A percentile compares a stretch with the other conserved stretches of the same genome.
phyloP scores from a whole-genome alignment of 2,329 filamentous ascomycete genomes.

The Neoscytalidium dimidiatum region DNA sequence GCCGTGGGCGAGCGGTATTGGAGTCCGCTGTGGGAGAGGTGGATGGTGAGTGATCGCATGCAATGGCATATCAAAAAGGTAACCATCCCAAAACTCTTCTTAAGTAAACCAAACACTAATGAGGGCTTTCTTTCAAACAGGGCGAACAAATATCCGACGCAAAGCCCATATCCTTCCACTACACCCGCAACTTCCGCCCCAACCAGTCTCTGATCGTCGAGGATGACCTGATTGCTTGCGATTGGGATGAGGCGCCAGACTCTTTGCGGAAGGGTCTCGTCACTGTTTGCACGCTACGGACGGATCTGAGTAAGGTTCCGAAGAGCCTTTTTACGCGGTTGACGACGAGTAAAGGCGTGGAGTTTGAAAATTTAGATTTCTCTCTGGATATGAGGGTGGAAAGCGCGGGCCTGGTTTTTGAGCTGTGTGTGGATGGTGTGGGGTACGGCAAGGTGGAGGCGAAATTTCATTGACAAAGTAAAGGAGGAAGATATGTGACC shows the following conservation, averaged over 20 bases:
- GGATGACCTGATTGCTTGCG: slow-evolving; percentile 77
- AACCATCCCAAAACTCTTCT: background rate
- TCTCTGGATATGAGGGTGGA: slow-evolving; percentile 82
- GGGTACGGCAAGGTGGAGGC: slow-evolving; percentile 76
- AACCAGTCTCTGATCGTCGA: slow-evolving; percentile 76
- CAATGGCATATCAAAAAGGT: slow-evolving; percentile 84
- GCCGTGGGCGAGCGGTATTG: slow-evolving; percentile 74
- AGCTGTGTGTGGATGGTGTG: slow-evolving; percentile 76
- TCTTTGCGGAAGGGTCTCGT: slow-evolving; percentile 55
- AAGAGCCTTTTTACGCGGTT: slow-evolving; percentile 71
- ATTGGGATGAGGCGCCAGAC: slow-evolving; percentile 65
- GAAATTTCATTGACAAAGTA: slow-evolving; percentile 68
- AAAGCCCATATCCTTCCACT: slow-evolving; percentile 77
- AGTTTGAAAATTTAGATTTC: slow-evolving; percentile 82
- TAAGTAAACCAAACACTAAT: background rate
- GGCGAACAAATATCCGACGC: slow-evolving; percentile 75
- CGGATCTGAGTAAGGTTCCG: slow-evolving; percentile 74
- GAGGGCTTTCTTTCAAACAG: slow-evolving; percentile 45
- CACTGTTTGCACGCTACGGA: slow-evolving; percentile 78
- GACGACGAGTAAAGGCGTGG: slow-evolving; percentile 76
- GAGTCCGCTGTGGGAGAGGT: slow-evolving; percentile 77
- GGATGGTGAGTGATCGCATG: slow-evolving; percentile 83
- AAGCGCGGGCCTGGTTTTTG: slow-evolving; percentile 74
- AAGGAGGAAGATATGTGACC: no score
- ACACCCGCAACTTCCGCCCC: slow-evolving; percentile 80